Base-by-base conservation (phyloP, 2,329 filamentous ascomycete species). In the Penicillium oxalicum region DNA sequence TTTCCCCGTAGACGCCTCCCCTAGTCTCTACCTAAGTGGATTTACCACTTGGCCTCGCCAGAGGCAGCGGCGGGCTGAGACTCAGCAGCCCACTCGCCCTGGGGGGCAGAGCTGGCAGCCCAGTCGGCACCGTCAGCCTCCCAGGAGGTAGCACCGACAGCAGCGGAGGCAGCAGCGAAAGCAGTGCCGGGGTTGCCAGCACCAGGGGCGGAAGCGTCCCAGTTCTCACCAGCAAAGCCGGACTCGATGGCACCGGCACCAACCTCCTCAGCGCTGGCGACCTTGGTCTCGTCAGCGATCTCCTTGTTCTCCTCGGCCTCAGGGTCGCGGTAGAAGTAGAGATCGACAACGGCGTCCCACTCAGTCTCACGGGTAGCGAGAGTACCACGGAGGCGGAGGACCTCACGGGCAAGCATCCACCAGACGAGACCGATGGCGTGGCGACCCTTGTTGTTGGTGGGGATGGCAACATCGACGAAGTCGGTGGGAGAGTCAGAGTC, bases 261-360 rank as follows among this genome's bases (percentile, higher is more conserved):
- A 68, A 87, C 87, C 78, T 96, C 91, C 62, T 95, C 91, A 64
- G 80, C 86, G 68, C 83, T 86, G 60, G 88, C 79, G 57, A 85
- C 78, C 86, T 97, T 95, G 65, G 77, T 68, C 81, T 97, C 91
- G 54, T 78, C 87, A 61, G 85, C 80, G 74, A 77, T 70, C 70
- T 96, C 94, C 80, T 98, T 95, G 84, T 95, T 91, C 75, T 95
- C 93, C 84, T 98, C 93, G 64, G 91, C 90, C 79, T 98, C 93
- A 67, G 94, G 93, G 78, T 98, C 94, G 74, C 94, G 93, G 88
- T 98, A 96, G 86, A 98, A 98, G 89, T 98, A 98, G 69, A 98
- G 80, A 86, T 98, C 93, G 69, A 94, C 89, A 86, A 98, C 97
- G 77, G 95, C 87, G 73, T 98, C 93, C 93, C 93, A 98, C 74